Base-by-base conservation (phyloP, 2,329 filamentous ascomycete genomes). In the Zymoseptoria pseudotritici region DNA sequence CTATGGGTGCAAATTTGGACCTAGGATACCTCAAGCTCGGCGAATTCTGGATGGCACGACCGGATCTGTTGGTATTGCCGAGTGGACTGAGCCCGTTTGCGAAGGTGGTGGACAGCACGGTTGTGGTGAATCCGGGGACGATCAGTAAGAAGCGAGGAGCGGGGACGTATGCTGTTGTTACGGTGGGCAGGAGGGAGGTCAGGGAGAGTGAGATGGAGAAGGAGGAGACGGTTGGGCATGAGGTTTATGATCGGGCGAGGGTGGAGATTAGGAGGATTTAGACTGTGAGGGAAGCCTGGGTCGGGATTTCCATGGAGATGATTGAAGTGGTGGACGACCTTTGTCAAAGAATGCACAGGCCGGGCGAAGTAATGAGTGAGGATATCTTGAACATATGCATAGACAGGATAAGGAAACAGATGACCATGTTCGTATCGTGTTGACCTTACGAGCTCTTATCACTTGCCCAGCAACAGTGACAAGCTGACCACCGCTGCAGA, bases 91-190 rank as follows among this genome's bases (percentile, higher is more conserved):
- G 89, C 22, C 88, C 91, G 2, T 96, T 95, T 79, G 89, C 90
- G 49, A 95, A 90, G 84, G 92, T 94, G 79, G 66, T 97, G 10
- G 90, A 97, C 70, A 90, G 88, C 66, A 91, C 97, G 0, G 76
- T 97, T 6, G 86, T 91, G 11, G 88, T 99, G 70, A 99, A 99
- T 73, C 93, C 94, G 0, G 93, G 94, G 4, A 87, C 85, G 55
- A 77, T 96, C 36, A 94, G 91, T 17, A 97, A 96, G 76, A 85
- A 89, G 59, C 86, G 86, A 61, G 91, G 87, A 1, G 82, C 92
- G 0, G 94, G 94, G 5, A 96, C 91, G 0, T 97, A 88, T 73
- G 90, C 91, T 0, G 86, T 87, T 55, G 83, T 99, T 80, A 84
- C 84, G 20, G 76, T 97, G 6, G 82, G 89, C 64, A 86, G 89